Base-by-base conservation (phyloP, 768 basidiomycete genomes). In the Pleurotus tuoliensis region DNA sequence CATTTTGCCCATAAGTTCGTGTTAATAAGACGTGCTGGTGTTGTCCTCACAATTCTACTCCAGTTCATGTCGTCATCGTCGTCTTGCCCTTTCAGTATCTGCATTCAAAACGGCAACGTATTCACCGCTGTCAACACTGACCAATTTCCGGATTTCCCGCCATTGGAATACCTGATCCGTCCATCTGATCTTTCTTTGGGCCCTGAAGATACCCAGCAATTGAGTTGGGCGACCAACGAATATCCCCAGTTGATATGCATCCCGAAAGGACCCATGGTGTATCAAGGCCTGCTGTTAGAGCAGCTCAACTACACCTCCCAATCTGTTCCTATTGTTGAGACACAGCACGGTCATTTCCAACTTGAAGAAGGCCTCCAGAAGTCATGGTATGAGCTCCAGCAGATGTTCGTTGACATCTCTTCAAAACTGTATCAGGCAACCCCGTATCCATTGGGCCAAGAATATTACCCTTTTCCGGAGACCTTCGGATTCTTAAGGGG, bases 401-500 rank as follows among this genome's bases (percentile, higher is more conserved):
- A 16, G 47, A 24, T 56, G 18, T 56, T n/a, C 43, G 55, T 16
- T 5, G 13, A 39, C 12, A 24, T n/a, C 20, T 49, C 22, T 18
- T 12, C n/a, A 45, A 30, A 11, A 56, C 48, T 30, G 4, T 37
- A 6, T 8, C 22, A 15, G 8, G n/a, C 18, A 30, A 34, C 44
- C 27, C 24, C 6, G 45, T 25, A 6, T 43, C 18, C 41, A 43
- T 43, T 6, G 18, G 15, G 18, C 41, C 15, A 43, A 43, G n/a
- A 43, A 12, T 34, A 15, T 49, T 56, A 39, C 56, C 56, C 25
- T 8, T 55, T 57, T 18, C 56, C 56, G 4, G 47, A 15, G 18
- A 8, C 38, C 25, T 57, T 45, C 30, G 56, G 59, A 9, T 60
- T 57, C 48, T 25, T 54, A 25, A 20, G 39, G 11, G 5, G 15